A percentile compares a stretch with the other conserved stretches of the same genome.
These are phyloP conservation scores for Mortierella sp. DNA, from an alignment of 371 early-diverging fungal genomes.

Conservation along the genomic window DNA sequence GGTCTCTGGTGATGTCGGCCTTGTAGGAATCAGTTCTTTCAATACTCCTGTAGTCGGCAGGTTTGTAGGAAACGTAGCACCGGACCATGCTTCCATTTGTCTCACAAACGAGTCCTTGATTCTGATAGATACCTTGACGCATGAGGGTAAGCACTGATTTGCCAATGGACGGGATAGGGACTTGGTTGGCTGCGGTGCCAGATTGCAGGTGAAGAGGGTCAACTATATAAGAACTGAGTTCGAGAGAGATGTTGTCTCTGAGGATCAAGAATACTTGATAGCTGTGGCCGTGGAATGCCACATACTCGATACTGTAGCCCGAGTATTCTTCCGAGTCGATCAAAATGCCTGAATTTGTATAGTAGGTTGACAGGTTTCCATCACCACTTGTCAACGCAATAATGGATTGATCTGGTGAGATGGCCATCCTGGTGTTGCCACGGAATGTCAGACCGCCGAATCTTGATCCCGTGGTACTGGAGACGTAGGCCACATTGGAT, in stretches of 20 bases:
- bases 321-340: constrained; percentile 35
- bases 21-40: neutral
- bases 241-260: constrained; percentile 19
- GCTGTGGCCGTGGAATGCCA: constrained; percentile 8
- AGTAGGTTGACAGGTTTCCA: constrained; percentile 43
- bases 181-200: constrained; percentile 15
- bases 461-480: constrained; percentile 21
- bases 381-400: constrained; percentile 42
- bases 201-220: constrained; percentile 44
- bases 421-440: constrained; percentile 47
- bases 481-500: constrained; percentile 40
- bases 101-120: constrained; percentile 27
- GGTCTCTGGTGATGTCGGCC: constrained; percentile 5
- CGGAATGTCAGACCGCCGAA: constrained; percentile 34
- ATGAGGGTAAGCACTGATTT: constrained; percentile 18
- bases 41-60: constrained; percentile 5
- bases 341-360: constrained; percentile 34
- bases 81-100: constrained; percentile 22
- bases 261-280: constrained; percentile 27
- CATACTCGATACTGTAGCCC: constrained; percentile 38
- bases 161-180: constrained; percentile 37
- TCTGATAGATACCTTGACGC: constrained; percentile 4
- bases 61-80: constrained; percentile 23
- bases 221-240: constrained; percentile 23
- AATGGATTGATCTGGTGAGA: constrained; percentile 44